Base-by-base conservation (phyloP, 164 flowering plant genomes). In the Annona squamosa region DNA sequence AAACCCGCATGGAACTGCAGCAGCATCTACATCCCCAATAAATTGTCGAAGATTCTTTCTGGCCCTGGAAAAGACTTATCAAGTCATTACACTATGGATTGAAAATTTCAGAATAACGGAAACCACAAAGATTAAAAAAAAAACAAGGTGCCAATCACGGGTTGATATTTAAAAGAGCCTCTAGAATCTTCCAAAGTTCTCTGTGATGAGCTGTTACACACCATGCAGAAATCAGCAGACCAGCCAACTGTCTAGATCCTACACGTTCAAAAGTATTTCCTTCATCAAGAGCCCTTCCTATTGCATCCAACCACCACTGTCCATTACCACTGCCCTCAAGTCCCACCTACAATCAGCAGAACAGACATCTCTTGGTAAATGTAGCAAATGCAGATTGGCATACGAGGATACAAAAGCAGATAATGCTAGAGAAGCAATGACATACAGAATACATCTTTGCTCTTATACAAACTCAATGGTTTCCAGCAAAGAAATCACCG, bases 161-260 rank as follows among this genome's bases (percentile, higher is more conserved):
- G 37, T 18, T 17, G 9, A 46, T 68, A 41, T n/a, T 43, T 13
- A 17, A 65, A 46, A 68, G 41, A 19, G 19, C 46, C 46, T 26
- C 5, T 46, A 16, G 56, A 46, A 68, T 42, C 37, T 44, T n/a
- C 46, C 3, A 41, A 68, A 5, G 46, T 45, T 41, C 42, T 56
- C 46, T 9, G 13, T 16, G 13, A 52, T 52, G 59, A 52, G 13
- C 18, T 4, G 63, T 59, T 66, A 75, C 89, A 70, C 76, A 94
- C 98, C 99, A 95, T 63, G 87, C 82, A 75, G 90, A 83, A 66
- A 94, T 89, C 43, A 90, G 93, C 85, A 94, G 81, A 73, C 93
- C 98, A 5, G 98, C 98, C 71, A 94, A 84, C 87, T 94, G 99
- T 82, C 99, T 88, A 6, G 97, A 94, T 64, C 99, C 97, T 77